Base-by-base conservation (phyloP, 495 filamentous ascomycete species). In the Daldinia caldariorum region DNA sequence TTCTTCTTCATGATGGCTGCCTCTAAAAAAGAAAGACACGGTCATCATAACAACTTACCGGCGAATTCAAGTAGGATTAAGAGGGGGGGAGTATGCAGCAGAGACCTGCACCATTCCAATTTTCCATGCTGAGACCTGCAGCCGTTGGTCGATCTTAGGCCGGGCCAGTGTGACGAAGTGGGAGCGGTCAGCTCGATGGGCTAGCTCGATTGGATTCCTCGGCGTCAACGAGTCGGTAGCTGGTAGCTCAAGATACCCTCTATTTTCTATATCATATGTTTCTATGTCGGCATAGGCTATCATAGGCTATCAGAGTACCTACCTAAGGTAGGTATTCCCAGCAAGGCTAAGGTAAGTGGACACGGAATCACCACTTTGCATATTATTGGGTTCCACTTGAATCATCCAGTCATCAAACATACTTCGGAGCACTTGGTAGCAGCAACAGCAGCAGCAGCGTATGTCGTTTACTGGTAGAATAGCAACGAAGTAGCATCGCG, bases 81-180 rank as follows among this genome's bases (percentile, higher is more conserved):
- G 67, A 60, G 53, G 41, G 50, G 69, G 58, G 53, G 32, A 66
- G 47, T 47, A 63, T 67, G 69, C 63, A 67, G 69, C 59, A 61
- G 57, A 72, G 51, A 58, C 58, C 70, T 63, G 71, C 66, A 70
- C 39, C 55, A 70, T 51, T 47, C 54, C 67, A 66, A 63, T 70
- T 67, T 67, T 63, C 45, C 16, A 47, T 53, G 4, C 59, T 73
- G 61, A 73, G 53, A 66, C 70, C 58, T 73, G 67, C 71, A 66
- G 66, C 71, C 62, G 70, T 66, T 70, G 70, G 70, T 43, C 67
- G 67, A 73, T 73, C 71, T 70, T 64, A 70, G 66, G 70, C 70
- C 58, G 60, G 50, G 58, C 39, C 69, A 60, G 47, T 53, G 47
- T 58, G 62, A 60, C 57, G 29, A 55, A 9, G 49, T 31, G 43